Evolutionary conservation across 31 red algal species (phyloP).

Genomic region (Asparagopsis taxiformis): DNA sequence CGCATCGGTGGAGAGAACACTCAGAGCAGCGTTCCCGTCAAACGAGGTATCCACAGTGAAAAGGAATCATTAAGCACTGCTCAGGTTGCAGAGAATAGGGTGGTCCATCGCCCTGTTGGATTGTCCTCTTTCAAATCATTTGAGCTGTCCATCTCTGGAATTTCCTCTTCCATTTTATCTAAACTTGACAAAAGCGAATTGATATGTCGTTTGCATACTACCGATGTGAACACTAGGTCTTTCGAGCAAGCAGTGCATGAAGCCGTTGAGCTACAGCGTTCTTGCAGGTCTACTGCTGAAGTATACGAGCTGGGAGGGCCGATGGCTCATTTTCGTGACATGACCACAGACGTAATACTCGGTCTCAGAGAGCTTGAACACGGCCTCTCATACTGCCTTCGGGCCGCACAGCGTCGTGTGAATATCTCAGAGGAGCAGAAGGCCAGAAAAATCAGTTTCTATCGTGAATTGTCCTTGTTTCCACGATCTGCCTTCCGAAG

Average conservation of each 20-base stretch:
- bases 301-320: conserved; percentile 14
- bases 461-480: conserved; percentile 22
- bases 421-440: not conserved
- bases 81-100: not conserved
- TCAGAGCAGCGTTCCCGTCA: not conserved
- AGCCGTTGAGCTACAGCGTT: conserved; percentile 14
- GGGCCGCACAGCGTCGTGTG: not conserved
- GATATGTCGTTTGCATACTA: not conserved
- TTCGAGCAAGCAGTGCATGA: conserved; percentile 13
- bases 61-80: not conserved
- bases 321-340: conserved; percentile 52
- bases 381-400: conserved; percentile 9
- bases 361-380: conserved; percentile 39
- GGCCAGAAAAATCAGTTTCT: not conserved
- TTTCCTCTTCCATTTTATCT: not conserved
- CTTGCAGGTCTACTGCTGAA: conserved; percentile 13
- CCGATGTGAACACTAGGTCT: not conserved
- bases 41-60: not conserved
- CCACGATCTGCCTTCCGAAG: conserved; percentile 22
- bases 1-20: not conserved
- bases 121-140: not conserved
- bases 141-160: not conserved
- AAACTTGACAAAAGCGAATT: not conserved
- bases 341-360: conserved; percentile 24
- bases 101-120: not conserved